Base-by-base conservation (phyloP, 2,329 filamentous ascomycete species). In the Fusarium abutilonis region DNA sequence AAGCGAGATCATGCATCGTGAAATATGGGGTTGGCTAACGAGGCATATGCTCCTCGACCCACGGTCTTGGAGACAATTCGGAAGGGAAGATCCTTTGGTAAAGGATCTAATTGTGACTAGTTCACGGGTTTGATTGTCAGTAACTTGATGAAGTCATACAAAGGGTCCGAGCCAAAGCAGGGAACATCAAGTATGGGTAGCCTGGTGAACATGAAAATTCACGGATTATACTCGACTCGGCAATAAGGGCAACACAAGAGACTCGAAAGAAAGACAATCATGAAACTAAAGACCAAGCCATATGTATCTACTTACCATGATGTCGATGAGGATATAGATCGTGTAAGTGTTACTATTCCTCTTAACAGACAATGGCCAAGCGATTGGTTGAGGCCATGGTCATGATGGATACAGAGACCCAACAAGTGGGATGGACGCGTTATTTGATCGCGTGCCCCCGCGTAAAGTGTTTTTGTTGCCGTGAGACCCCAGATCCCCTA, bases 11-110 rank as follows among this genome's bases (percentile, higher is more conserved):
- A 28, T 41, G 38, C 23, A 26, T 40, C 21, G 32, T 42, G 32
- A 34, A 53, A 55, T 39, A 52, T 55, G 61, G 51, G 45, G 35
- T 41, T 54, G 43, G 78, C 78, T 77, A 79, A 97, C 94, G 93
- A 98, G 75, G 95, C 95, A 83, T 99, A 99, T 69, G 95, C 95
- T 70, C 95, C 95, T 74, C 92, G 90, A 52, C 95, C 95, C 70
- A 99, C 97, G 13, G 95, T 99, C 76, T 95, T 95, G 59, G 95
- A 98, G 71, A 99, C 86, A 72, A 99, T 89, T 65, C 94, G 88
- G 77, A 99, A 99, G 48, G 95, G 95, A 45, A 99, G 83, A 72
- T 97, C 87, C 61, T 72, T 81, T 21, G 95, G 95, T 46, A 98
- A 81, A 66, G 94, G 93, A 73, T 93, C 93, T 68, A 93, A 80